Base-by-base conservation (phyloP, 306 rosid genomes). In the Canavalia ensiformis region DNA sequence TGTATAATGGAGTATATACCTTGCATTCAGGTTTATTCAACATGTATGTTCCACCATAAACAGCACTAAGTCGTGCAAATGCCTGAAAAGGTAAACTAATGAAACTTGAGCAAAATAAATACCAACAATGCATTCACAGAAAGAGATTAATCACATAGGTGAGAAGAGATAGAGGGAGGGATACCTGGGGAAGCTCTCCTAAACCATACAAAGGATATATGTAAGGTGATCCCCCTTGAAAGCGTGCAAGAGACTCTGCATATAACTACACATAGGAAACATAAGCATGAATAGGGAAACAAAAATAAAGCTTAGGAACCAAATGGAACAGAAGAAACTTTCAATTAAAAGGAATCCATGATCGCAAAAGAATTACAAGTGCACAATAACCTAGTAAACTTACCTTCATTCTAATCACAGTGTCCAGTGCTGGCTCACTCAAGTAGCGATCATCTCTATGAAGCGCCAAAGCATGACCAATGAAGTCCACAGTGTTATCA, bases 181-280 rank as follows among this genome's bases (percentile, higher is more conserved):
- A 76, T 85, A 92, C 98, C 99, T 95, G 99, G 3, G 99, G 99
- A 74, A 95, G 99, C 91, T 95, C 99, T 87, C 99, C 99, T 76
- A 95, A 83, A 78, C 99, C 99, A 84, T 95, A 95, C 88, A 95
- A 87, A 55, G 99, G 98, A 87, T 95, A 93, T 79, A 95, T 95
- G 89, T 95, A 95, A 39, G 99, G 98, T 8, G 99, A 95, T 64
- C 99, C 99, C 78, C 99, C 99, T 90, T 92, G 97, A 84, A 95
- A 95, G 64, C 99, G 98, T 45, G 98, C 98, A 74, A 95, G 30
- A 81, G 99, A 95, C 87, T 95, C 99, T 25, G 94, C 81, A 84
- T 95, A 95, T 73, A 95, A 92, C 99, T 95, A 87, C 69, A 77
- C 37, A 80, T 58, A 46, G 81, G 68, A 86, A 77, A 71, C 18